Conservation (phyloP, 2,329 filamentous ascomycete genomes). For the Daldinia sp. region DNA sequence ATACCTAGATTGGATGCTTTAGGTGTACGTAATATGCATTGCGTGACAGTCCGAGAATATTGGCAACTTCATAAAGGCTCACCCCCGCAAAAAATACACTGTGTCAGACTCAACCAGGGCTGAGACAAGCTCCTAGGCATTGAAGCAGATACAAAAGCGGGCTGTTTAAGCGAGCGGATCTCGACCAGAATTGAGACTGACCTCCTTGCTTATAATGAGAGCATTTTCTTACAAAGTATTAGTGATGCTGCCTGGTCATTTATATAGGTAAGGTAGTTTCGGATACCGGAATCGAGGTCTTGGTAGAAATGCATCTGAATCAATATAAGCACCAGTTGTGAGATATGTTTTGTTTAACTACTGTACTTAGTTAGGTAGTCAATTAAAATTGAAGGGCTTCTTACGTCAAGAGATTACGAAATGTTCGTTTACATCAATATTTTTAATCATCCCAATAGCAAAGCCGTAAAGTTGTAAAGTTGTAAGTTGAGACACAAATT, state of each 20-base stretch:
- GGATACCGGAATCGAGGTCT: too few species aligned
- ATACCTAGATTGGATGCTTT: not conserved
- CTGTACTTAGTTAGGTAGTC: too few species aligned
- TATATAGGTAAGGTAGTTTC: not conserved
- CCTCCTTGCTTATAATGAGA: not conserved
- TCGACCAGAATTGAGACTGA: not conserved
- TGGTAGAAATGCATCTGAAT: too few species aligned
- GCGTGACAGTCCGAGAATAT: conserved; percentile 36
- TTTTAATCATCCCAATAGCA: not conserved
- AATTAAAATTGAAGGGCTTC: not conserved
- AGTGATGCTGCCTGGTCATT: conserved; percentile 3
- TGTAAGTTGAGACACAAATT: not conserved
- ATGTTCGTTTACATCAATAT: not conserved
- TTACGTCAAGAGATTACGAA: not conserved
- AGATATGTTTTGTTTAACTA: not conserved
- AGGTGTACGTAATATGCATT: conserved; percentile 32
- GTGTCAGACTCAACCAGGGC: conserved; percentile 28
- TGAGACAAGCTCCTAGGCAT: conserved; percentile 22
- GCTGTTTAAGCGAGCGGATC: conserved; percentile 20
- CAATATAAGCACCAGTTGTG: too few species aligned
- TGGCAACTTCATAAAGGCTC: conserved; percentile 21
- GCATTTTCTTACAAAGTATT: not conserved
- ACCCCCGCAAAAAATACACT: conserved; percentile 36
- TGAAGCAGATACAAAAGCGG: conserved; percentile 12
- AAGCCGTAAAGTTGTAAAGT: not conserved